Base-by-base conservation (phyloP, 768 basidiomycete species). In the Termitomyces titanicus region DNA sequence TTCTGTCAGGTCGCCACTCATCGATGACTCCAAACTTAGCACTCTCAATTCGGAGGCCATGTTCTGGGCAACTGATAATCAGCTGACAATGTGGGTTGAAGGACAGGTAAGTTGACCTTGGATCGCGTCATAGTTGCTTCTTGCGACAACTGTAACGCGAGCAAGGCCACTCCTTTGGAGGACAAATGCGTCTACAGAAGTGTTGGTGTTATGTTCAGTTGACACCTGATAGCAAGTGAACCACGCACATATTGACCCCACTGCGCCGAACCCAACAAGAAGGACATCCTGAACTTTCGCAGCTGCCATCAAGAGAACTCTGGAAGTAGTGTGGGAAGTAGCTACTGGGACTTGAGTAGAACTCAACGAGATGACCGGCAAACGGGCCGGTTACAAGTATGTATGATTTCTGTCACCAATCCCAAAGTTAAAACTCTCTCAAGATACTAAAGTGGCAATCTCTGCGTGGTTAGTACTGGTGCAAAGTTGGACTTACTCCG, bases 131-230 rank as follows among this genome's bases (percentile, higher is more conserved):
- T 81, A 87, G 56, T 89, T 88, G 48, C 88, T 83, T 53, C 89
- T 70, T 2, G 89, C 89, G 1, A 92, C 85, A 17, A 76, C 84
- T 1, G 89, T 91, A 9, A 92, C 83, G 24, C 80, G 75, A 1
- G 79, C 86, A 29, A 78, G 71, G 11, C 83, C 80, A 61, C 83
- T 81, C 55, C 79, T 71, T 57, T 82, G 74, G 20, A 87, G 70
- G 51, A 86, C 74, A 48, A 79, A 72, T 1, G 84, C 77, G 62
- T 84, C 84, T 87, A 51, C 17, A 43, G 40, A 40, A 34, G 37
- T 13, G 51, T 47, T 56, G 40, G 42, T 20, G 10, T n/a, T 11
- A 12, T 43, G 6, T 10, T 45, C n/a, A 27, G 35, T 43, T 25
- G 9, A 15, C 34, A 29, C 8, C 35, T 10, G 3, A 42, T 11